A percentile compares a stretch with the other conserved stretches of the same genome.
Conservation (phyloP, 768 basidiomycete genomes). For the Omphalotus guepiniiformis region DNA sequence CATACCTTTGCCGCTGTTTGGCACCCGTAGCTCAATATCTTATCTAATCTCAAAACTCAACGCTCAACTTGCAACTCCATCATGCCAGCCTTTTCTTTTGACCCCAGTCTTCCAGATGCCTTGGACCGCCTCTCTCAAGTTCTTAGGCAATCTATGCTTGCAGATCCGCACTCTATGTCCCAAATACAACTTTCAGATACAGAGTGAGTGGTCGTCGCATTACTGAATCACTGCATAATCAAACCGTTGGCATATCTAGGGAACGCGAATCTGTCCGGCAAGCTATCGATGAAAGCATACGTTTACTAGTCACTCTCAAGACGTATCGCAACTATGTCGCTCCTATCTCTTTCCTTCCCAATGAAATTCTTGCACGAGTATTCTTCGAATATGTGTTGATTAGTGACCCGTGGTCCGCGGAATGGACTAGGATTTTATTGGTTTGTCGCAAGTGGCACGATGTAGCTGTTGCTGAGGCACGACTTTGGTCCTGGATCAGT, state of each 20-base stretch:
- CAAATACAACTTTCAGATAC: no score
- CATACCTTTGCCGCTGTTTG: background rate
- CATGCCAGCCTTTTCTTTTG: no score
- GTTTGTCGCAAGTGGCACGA: constrained; percentile 6
- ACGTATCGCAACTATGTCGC: background rate
- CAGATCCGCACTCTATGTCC: no score
- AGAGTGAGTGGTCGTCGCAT: no score
- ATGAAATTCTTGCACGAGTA: constrained; percentile 1
- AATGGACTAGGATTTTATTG: background rate
- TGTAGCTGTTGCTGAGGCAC: background rate
- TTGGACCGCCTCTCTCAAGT: no score
- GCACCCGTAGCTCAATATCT: background rate
- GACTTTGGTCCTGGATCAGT: constrained; percentile 2
- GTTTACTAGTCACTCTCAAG: background rate
- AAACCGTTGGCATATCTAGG: no score
- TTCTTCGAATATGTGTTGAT: background rate
- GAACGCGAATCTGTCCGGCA: background rate
- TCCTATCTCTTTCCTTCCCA: constrained; percentile 3
- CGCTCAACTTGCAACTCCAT: no score
- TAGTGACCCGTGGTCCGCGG: background rate
- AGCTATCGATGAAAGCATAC: background rate
- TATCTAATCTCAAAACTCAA: no score
- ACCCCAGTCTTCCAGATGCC: no score
- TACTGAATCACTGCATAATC: no score
- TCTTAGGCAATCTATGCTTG: no score